Evolutionary conservation across 371 early-diverging fungal genomes (phyloP).

Genomic region (Mucor ambiguus): DNA sequence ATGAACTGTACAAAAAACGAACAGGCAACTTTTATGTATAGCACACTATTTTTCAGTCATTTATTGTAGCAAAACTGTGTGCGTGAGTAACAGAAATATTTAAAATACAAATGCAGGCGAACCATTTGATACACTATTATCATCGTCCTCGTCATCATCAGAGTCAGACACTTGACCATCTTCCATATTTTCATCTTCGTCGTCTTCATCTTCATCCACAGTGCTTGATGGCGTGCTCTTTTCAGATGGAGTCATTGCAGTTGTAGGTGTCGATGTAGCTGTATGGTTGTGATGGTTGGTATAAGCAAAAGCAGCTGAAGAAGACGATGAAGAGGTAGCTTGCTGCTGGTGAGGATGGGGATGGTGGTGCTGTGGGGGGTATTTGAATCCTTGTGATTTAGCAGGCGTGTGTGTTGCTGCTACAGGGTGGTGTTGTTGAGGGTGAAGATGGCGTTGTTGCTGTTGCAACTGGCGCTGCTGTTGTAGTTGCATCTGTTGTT

Average conservation of each 20-base stretch:
- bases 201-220: not conserved
- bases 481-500: not conserved
- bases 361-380: conserved; percentile 5
- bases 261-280: not conserved
- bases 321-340: not conserved
- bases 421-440: conserved; percentile 1
- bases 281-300: conserved; percentile 3
- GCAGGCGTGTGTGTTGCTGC: conserved; percentile 22
- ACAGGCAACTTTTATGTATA: too few species aligned
- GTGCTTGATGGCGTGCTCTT: conserved; percentile 4
- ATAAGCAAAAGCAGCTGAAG: conserved; percentile 2
- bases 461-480: not conserved
- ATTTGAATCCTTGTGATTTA: conserved; percentile 25
- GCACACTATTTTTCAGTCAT: too few species aligned
- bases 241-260: not conserved
- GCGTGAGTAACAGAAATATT: not conserved
- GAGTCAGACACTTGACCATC: conserved; percentile 29
- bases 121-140: not conserved
- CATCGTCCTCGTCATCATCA: conserved; percentile 22
- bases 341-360: not conserved
- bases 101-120: conserved; percentile 7
- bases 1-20: too few species aligned
- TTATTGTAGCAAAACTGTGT: too few species aligned
- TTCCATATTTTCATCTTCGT: conserved; percentile 30
- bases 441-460: not conserved